phyloP scores from a whole-genome alignment of 2,329 filamentous ascomycete species.

The Simplicillium sp. region DNA sequence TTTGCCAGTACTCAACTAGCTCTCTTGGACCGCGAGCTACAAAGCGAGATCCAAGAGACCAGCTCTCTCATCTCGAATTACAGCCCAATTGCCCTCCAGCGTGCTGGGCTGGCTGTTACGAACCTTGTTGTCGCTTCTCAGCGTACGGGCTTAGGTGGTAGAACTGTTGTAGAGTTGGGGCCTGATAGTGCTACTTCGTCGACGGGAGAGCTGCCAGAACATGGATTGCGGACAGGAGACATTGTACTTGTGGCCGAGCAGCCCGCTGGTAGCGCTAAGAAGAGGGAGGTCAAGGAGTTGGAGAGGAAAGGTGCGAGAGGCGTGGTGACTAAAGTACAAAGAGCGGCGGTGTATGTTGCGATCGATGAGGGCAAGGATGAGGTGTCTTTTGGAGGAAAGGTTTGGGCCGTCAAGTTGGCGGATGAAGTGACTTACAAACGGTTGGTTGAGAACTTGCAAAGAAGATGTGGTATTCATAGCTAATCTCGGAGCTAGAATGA shows the following conservation, averaged over 20 bases:
- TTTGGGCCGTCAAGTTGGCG: constrained; percentile 59
- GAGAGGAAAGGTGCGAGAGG: constrained; percentile 60
- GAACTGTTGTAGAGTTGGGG: constrained; percentile 73
- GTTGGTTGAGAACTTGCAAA: constrained; percentile 18
- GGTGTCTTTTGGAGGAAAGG: constrained; percentile 31
- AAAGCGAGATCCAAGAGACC: constrained; percentile 63
- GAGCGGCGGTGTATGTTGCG: constrained; percentile 53
- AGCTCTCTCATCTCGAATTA: constrained; percentile 56
- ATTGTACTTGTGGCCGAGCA: constrained; percentile 71
- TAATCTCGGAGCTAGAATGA: constrained; percentile 40
- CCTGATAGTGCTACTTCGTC: constrained; percentile 59
- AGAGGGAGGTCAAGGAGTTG: constrained; percentile 61
- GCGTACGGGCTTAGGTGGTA: constrained; percentile 85
- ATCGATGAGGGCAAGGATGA: constrained; percentile 55
- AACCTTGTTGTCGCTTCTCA: constrained; percentile 67
- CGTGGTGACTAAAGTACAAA: constrained; percentile 58
- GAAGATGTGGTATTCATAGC: not conserved
- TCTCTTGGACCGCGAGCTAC: constrained; percentile 62
- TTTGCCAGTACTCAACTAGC: constrained; percentile 65
- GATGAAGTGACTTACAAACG: constrained; percentile 58
- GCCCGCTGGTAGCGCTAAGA: constrained; percentile 61
- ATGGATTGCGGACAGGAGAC: constrained; percentile 68
- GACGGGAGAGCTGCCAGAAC: constrained; percentile 54
- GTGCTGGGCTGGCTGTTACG: constrained; percentile 68
- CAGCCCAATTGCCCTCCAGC: constrained; percentile 59